These are phyloP conservation scores for Flaveria ramosissima DNA, from an alignment of 129 eudicot genomes.

Conservation along the genomic window DNA sequence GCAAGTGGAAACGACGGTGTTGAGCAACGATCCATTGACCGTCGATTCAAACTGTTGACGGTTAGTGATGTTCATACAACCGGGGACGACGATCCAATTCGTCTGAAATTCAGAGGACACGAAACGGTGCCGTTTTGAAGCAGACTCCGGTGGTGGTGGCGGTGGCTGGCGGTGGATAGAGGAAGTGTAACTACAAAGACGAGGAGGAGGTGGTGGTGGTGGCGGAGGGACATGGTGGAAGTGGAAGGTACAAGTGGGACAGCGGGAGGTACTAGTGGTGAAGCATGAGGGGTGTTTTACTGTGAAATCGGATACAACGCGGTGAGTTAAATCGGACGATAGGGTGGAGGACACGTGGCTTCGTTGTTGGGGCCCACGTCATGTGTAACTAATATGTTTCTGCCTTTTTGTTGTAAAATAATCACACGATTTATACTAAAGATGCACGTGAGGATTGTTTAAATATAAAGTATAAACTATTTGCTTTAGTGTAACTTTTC, in stretches of 20 bases:
- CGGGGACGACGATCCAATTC: constrained; percentile 36
- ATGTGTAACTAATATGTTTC: not conserved
- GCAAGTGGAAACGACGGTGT: constrained; percentile 44
- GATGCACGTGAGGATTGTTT: not conserved
- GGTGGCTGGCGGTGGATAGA: constrained; percentile 31
- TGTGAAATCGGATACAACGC: not conserved
- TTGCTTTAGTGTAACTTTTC: not conserved
- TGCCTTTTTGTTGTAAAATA: not conserved
- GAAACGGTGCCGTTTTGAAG: constrained; percentile 39
- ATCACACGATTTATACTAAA: not conserved
- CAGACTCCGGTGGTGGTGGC: constrained; percentile 31
- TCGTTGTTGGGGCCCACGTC: constrained; percentile 24
- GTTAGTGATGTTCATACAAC: constrained; percentile 72
- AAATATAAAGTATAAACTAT: not conserved
- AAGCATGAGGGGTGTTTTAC: constrained; percentile 13
- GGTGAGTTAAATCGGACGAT: constrained; percentile 22
- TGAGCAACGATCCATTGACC: constrained; percentile 30
- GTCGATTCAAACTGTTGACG: constrained; percentile 51
- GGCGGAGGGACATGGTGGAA: constrained; percentile 21
- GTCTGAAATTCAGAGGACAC: constrained; percentile 65
- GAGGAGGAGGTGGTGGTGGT: constrained; percentile 22
- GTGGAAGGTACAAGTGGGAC: constrained; percentile 18
- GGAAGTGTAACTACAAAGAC: not conserved
- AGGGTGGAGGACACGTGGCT: constrained; percentile 20
- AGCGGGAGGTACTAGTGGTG: constrained; percentile 33